A percentile compares a stretch with the other conserved stretches of the same genome.
Evolutionary conservation across 2,329 filamentous ascomycete genomes (phyloP).

Genomic region (Aureobasidium sp.): DNA sequence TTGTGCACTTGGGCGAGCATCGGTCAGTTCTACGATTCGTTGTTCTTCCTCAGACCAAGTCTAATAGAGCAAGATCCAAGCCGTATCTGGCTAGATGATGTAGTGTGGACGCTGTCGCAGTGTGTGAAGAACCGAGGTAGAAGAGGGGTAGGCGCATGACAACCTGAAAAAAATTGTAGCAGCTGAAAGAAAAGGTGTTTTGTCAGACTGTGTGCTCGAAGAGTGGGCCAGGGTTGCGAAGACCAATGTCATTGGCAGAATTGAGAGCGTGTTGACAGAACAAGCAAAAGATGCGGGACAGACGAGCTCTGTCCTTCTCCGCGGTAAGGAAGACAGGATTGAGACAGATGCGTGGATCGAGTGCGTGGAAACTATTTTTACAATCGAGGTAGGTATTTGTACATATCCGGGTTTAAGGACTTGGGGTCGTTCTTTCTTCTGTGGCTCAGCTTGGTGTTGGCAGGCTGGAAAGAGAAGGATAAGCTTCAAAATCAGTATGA

Average conservation of each 20-base stretch:
- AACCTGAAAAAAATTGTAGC: too few species aligned
- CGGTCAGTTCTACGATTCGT: too few species aligned
- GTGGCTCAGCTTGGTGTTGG: neutral
- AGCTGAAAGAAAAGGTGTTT: neutral
- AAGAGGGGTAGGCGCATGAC: too few species aligned
- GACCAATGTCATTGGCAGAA: neutral
- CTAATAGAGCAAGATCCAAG: too few species aligned
- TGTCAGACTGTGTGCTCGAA: neutral
- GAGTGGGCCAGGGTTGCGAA: neutral
- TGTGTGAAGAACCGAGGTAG: too few species aligned
- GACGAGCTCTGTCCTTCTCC: neutral
- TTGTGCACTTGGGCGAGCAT: too few species aligned
- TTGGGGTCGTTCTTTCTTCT: neutral
- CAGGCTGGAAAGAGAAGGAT: neutral
- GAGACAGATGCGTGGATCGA: neutral
- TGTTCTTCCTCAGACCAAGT: too few species aligned
- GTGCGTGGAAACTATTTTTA: conserved; percentile 1
- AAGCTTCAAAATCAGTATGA: neutral
- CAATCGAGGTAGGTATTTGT: neutral
- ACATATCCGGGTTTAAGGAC: neutral
- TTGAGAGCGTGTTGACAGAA: neutral
- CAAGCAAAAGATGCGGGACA: neutral
- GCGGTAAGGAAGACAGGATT: neutral
- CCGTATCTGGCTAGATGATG: too few species aligned
- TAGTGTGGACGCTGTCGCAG: too few species aligned